These are phyloP conservation scores for Penicillium salamii DNA, from an alignment of 495 filamentous ascomycete species.

Conservation along the genomic window DNA sequence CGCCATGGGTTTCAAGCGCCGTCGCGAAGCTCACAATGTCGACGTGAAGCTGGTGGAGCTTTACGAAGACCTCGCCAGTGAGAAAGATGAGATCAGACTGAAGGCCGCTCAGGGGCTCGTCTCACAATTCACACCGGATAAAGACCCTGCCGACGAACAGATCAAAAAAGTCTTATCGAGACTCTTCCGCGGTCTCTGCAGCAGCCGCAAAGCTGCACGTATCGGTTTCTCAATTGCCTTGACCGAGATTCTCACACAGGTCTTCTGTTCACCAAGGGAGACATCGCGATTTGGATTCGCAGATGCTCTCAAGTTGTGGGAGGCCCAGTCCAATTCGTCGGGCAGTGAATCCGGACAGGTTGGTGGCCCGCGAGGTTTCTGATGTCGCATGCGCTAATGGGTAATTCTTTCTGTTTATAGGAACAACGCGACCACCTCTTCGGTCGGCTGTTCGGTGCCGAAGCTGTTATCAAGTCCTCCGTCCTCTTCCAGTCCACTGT, in stretches of 20 bases:
- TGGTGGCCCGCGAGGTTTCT: conserved; percentile 6
- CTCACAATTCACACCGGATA: conserved; percentile 44
- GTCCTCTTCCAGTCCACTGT: conserved; percentile 58
- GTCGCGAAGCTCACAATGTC: conserved; percentile 43
- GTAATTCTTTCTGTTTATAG: conserved; percentile 38
- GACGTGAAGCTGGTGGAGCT: conserved; percentile 52
- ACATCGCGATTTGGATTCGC: conserved; percentile 38
- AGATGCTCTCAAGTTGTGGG: conserved; percentile 61
- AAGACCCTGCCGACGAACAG: conserved; percentile 39
- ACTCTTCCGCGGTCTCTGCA: conserved; percentile 84
- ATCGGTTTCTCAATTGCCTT: conserved; percentile 89
- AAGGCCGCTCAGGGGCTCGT: conserved; percentile 47
- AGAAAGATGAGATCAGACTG: conserved; percentile 49
- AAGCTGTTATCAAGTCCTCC: conserved; percentile 78
- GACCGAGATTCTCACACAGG: conserved; percentile 70
- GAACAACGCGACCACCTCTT: conserved; percentile 83
- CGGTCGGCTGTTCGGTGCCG: conserved; percentile 80
- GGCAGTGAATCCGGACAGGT: conserved; percentile 65
- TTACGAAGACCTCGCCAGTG: conserved; percentile 54
- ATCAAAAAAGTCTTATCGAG: conserved; percentile 51
- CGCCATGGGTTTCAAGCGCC: conserved; percentile 40
- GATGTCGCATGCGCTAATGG: conserved; percentile 13
- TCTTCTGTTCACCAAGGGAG: conserved; percentile 35
- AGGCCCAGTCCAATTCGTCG: conserved; percentile 61
- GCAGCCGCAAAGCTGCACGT: conserved; percentile 82